phyloP scores from a whole-genome alignment of 2,329 filamentous ascomycete species.

The Sclerotinia glacialis region DNA sequence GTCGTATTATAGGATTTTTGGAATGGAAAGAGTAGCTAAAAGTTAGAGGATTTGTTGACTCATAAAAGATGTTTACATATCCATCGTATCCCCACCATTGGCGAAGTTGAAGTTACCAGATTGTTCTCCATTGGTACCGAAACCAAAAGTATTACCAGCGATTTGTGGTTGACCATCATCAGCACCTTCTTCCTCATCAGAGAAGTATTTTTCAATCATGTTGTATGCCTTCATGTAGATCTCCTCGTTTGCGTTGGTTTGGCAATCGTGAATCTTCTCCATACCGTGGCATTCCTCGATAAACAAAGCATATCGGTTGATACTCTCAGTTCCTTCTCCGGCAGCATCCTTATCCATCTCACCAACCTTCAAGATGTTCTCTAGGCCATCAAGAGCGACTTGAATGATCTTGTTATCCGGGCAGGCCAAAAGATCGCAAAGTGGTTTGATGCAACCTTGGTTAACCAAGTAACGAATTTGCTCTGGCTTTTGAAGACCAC shows the following conservation, averaged over 20 bases:
- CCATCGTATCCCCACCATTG: constrained; percentile 69
- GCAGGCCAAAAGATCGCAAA: constrained; percentile 92
- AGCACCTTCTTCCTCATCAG: constrained; percentile 82
- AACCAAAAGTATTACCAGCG: constrained; percentile 72
- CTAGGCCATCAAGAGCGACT: constrained; percentile 92
- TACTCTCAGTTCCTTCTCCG: constrained; percentile 68
- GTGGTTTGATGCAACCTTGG: constrained; percentile 93
- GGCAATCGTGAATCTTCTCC: constrained; percentile 99
- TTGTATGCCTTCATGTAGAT: constrained; percentile 99
- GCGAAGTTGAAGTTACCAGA: constrained; percentile 94
- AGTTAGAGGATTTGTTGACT: constrained; percentile 26
- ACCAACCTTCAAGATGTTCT: constrained; percentile 99
- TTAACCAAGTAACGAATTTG: constrained; percentile 94
- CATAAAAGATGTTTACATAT: constrained; percentile 55
- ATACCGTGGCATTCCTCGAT: constrained; percentile 98
- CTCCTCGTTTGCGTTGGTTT: constrained; percentile 99
- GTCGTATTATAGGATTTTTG: constrained; percentile 29
- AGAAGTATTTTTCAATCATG: constrained; percentile 99
- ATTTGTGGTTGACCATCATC: constrained; percentile 68
- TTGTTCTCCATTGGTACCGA: constrained; percentile 69
- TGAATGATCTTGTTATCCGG: constrained; percentile 99
- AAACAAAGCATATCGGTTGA: constrained; percentile 96
- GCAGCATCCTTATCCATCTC: constrained; percentile 95
- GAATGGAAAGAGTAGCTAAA: constrained; percentile 25
- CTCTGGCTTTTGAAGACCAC: constrained; percentile 96